Percentiles rank a stretch among this genome's conserved stretches.
Conservation (phyloP, 2,329 filamentous ascomycete species). For the Curvularia eragrostidis region DNA sequence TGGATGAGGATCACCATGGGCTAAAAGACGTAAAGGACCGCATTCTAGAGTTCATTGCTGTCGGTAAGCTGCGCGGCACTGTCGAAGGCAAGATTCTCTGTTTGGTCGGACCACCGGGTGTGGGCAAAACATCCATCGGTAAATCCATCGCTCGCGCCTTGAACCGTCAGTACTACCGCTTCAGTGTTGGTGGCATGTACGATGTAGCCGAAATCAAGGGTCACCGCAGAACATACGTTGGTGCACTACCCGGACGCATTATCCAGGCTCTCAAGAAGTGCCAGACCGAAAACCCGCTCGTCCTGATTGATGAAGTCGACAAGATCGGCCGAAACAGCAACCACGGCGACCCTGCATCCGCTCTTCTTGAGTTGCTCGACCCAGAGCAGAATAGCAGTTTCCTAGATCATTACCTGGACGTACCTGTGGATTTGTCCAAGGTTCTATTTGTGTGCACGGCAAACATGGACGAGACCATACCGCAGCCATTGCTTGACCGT, state of each 20-base stretch:
- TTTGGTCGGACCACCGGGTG: constrained; percentile 95
- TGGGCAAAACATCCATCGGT: constrained; percentile 98
- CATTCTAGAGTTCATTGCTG: constrained; percentile 96
- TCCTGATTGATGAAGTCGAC: constrained; percentile 96
- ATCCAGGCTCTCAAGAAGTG: constrained; percentile 99
- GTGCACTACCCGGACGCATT: constrained; percentile 91
- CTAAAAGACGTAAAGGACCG: constrained; percentile 98
- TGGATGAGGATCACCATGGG: constrained; percentile 97
- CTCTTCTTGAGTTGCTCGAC: constrained; percentile 89
- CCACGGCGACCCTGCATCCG: constrained; percentile 87
- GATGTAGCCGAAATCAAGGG: constrained; percentile 99
- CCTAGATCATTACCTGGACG: constrained; percentile 98
- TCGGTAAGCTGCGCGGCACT: constrained; percentile 93
- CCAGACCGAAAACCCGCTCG: constrained; percentile 96
- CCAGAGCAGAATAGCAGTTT: constrained; percentile 98
- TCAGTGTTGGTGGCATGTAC: constrained; percentile 94
- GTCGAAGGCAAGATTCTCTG: constrained; percentile 99
- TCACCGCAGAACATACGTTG: constrained; percentile 94
- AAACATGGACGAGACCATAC: constrained; percentile 98
- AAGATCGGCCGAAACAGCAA: constrained; percentile 97
- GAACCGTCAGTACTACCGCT: constrained; percentile 96
- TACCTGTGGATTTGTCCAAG: constrained; percentile 95
- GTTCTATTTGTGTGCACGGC: constrained; percentile 98
- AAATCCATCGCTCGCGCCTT: constrained; percentile 96
- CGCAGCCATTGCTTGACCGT: constrained; percentile 87